Evolutionary conservation across 495 filamentous ascomycete species (phyloP), one percentile per base, ranked within the genome.

Genomic region (Corynascus novoguineensis): DNA sequence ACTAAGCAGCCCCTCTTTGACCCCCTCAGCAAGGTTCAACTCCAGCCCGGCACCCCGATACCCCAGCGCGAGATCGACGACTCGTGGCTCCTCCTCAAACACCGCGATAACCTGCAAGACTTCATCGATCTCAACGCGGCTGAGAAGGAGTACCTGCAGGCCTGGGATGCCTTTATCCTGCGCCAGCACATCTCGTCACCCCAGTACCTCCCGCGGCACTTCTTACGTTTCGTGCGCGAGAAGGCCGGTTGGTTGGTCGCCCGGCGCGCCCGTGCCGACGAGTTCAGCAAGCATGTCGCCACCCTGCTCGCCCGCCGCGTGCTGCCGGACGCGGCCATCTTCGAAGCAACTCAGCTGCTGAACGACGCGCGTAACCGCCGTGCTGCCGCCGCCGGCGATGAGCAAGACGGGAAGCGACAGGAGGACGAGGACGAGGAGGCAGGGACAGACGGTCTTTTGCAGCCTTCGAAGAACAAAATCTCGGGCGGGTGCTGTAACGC

Each of bases 121-220:
- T 81, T 76, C 50, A 70, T 67, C 40, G 79, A 81, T 57, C 66
- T 81, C 11, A 68, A 73, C 17, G 65, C 64, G 14, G 68, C 68
- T 14, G 79, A 82, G 51, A 79, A 78, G 53, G 79, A 81, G 55
- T 81, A 76, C 52, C 71, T 80, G 57, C 68, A 66, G 42, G 70
- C 73, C 46, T 82, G 77, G 77, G 78, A 82, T 50, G 65, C 70
- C 3, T 81, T 75, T 42, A 74, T 79, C 25, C 71, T 76, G 37
- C 64, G 59, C 29, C 67, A 74, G 59, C 72, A 72, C 46, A 60
- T 80, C 27, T 78, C 73, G 10, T 74, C 74, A n/a, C 67, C 70
- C 19, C 71, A 68, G 32, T 75, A 76, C 57, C 60, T 80, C 10
- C 73, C 74, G 28, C 69, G 72, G 8, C 68, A 73, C 32, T 72